phyloP scores from a whole-genome alignment of 495 filamentous ascomycete species.

The Melanomma pulvis-pyrius region DNA sequence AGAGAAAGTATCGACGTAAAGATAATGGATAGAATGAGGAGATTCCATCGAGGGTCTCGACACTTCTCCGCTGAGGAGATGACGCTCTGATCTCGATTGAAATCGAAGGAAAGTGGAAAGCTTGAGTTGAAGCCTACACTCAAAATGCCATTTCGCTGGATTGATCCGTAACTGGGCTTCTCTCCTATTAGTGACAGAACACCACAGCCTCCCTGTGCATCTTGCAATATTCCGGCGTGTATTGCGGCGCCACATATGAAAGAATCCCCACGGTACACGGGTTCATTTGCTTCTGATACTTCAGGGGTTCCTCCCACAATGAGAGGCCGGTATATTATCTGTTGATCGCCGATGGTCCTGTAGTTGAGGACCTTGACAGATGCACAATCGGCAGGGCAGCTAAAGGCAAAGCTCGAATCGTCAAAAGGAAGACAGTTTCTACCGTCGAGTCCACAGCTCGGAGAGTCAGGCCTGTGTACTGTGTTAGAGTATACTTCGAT shows the following conservation, averaged over 20 bases:
- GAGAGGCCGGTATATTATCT: constrained; percentile 44
- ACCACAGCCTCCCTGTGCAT: constrained; percentile 45
- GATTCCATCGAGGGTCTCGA: constrained; percentile 47
- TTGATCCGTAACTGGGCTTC: constrained; percentile 36
- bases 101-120: constrained; percentile 48
- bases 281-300: constrained; percentile 17
- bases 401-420: constrained; percentile 43
- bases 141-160: constrained; percentile 38
- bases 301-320: constrained; percentile 46
- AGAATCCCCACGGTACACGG: constrained; percentile 47
- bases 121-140: constrained; percentile 44
- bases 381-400: constrained; percentile 46
- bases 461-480: constrained; percentile 1
- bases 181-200: constrained; percentile 44
- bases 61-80: constrained; percentile 37
- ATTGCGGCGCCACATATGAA: constrained; percentile 50
- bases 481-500: neutral
- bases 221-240: constrained; percentile 44
- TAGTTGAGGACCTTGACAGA: constrained; percentile 41
- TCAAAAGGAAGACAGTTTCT: constrained; percentile 45
- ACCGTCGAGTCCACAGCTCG: constrained; percentile 43
- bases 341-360: constrained; percentile 43
- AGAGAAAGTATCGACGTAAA: constrained; percentile 45
- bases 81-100: constrained; percentile 32
- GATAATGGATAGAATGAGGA: constrained; percentile 41